Evolutionary conservation across 176 grass and related monocot genomes (phyloP), one percentile per base, ranked within the genome.

Genomic region (Triticum urartu): DNA sequence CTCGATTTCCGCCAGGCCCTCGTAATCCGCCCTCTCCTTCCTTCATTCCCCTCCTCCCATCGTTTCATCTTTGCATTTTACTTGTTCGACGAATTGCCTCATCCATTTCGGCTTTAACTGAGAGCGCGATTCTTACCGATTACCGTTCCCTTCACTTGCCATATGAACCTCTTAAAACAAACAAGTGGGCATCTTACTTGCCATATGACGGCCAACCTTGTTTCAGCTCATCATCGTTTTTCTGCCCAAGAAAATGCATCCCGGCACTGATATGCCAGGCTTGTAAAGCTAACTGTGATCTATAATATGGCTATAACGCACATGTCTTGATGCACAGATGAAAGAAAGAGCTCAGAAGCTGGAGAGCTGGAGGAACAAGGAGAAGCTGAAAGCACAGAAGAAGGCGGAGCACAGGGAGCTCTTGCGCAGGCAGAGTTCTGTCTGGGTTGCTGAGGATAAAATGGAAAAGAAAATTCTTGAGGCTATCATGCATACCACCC

Each of bases 291-390:
- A 35, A 65, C 9, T 50, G 42, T 54, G 73, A 72, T 81, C 25
- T 47, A 32, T 8, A 42, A 74, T 79, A 8, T 36, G 7, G 11
- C 40, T 77, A 22, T 87, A 87, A 79, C 22, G 2, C 18, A 67
- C 66, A 56, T 79, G 43, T 36, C 6, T 36, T 84, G 11, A 71
- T 85, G 11, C 54, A 54, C 87, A 98, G 94, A 92, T 94, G 86
- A 92, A 94, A 89, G 93, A 98, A 94, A 94, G 94, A 94, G 60
- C 89, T 32, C 79, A 92, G 79, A 98, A 94, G 79, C 54, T 98
- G 76, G 94, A 94, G 86, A 89, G 77, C 65, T 96, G 92, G 94
- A 91, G 82, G 85, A 74, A 67, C 78, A 98, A 98, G 83, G 92
- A 92, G 82, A 86, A 90, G 64, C 58, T 79, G 30, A 90, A 60